Percentiles rank a stretch among this genome's conserved stretches.
Conservation (phyloP, 352 stramenopile genomes). For the Pythium sukuiense region DNA sequence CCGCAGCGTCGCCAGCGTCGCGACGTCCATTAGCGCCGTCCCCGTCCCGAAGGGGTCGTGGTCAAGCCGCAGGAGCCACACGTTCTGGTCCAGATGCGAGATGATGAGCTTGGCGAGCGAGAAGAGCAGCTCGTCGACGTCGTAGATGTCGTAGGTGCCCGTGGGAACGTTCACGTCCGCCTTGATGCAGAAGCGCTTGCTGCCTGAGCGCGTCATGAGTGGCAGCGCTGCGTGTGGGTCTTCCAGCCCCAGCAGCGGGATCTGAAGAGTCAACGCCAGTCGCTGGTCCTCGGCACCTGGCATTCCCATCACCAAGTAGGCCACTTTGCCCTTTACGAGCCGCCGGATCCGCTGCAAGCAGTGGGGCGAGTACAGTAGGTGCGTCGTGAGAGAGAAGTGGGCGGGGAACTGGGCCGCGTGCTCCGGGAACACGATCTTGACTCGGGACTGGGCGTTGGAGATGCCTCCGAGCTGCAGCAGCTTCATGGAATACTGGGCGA, state of each 20-base stretch:
- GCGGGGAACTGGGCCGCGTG: slow-evolving; percentile 75
- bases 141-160: slow-evolving; percentile 88
- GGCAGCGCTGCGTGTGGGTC: slow-evolving; percentile 46
- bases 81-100: slow-evolving; percentile 72
- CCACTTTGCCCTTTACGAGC: slow-evolving; percentile 56
- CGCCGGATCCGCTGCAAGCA: slow-evolving; percentile 69
- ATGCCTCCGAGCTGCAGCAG: slow-evolving; percentile 81
- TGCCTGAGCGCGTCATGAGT: slow-evolving; percentile 73
- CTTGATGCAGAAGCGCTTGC: slow-evolving; percentile 79
- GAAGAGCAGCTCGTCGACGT: slow-evolving; percentile 83
- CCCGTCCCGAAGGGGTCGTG: slow-evolving; percentile 68
- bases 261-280: slow-evolving; percentile 70
- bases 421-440: slow-evolving; percentile 86
- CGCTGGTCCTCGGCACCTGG: slow-evolving; percentile 79
- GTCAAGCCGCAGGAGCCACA: slow-evolving; percentile 85
- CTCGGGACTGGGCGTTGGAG: slow-evolving; percentile 47
- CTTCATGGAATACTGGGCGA: slow-evolving; percentile 84
- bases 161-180: slow-evolving; percentile 86
- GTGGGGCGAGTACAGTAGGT: slow-evolving; percentile 84
- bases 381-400: slow-evolving; percentile 79
- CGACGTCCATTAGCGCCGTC: slow-evolving; percentile 66
- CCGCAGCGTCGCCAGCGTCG: slow-evolving; percentile 51
- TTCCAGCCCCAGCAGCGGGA: slow-evolving; percentile 69
- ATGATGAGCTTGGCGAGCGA: slow-evolving; percentile 87
- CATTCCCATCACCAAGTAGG: slow-evolving; percentile 76